These are phyloP conservation scores for Alternaria brassicicola DNA, from an alignment of 2,329 filamentous ascomycete species.

Conservation along the genomic window DNA sequence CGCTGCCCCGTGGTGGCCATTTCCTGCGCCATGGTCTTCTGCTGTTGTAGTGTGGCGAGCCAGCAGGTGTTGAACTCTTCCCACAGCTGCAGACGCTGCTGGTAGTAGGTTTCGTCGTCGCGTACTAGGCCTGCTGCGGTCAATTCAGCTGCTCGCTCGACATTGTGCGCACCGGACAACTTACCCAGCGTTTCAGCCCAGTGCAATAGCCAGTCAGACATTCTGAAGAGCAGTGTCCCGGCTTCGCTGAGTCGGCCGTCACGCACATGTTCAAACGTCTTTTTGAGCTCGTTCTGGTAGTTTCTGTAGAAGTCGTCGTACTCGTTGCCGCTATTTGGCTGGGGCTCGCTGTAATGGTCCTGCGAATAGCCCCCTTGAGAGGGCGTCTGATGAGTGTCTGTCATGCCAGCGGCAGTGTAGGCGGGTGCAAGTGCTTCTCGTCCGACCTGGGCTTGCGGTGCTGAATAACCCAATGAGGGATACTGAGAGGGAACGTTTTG, in stretches of 20 bases:
- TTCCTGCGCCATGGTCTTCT: constrained; percentile 73
- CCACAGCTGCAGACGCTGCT: constrained; percentile 84
- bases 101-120: constrained; percentile 78
- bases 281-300: constrained; percentile 62
- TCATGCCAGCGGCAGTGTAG: constrained; percentile 59
- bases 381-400: constrained; percentile 55
- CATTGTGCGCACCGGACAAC: constrained; percentile 40
- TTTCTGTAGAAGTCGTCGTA: constrained; percentile 72
- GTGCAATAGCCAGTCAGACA: constrained; percentile 70
- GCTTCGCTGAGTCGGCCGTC: constrained; percentile 66
- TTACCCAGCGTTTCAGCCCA: constrained; percentile 71
- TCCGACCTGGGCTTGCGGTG: constrained; percentile 64
- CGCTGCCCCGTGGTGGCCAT: constrained; percentile 65
- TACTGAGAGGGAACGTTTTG: constrained; percentile 71
- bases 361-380: constrained; percentile 50
- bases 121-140: constrained; percentile 80
- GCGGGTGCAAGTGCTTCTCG: constrained; percentile 58
- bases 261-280: constrained; percentile 74
- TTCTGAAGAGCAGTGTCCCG: constrained; percentile 62
- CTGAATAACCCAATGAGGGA: constrained; percentile 63
- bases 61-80: constrained; percentile 93
- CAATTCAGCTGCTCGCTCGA: constrained; percentile 50
- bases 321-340: constrained; percentile 52
- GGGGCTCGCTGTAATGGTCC: constrained; percentile 41
- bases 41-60: constrained; percentile 81